Percentiles rank a stretch among this genome's conserved stretches.
These are phyloP conservation scores for Plenodomus biglobosus DNA, from an alignment of 2,329 filamentous ascomycete genomes.

Conservation along the genomic window DNA sequence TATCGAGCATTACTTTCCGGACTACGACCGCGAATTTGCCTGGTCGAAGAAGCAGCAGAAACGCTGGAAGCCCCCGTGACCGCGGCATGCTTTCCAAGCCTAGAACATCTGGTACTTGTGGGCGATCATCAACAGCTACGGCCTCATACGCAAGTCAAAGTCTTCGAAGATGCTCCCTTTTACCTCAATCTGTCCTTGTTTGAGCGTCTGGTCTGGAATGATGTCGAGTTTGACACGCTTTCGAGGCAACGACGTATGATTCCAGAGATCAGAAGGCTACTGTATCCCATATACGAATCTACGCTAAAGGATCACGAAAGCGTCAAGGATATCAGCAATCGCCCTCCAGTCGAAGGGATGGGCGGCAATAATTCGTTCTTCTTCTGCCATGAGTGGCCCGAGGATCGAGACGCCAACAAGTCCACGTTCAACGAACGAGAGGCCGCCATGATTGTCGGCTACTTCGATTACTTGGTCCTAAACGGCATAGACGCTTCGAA, in stretches of 20 bases:
- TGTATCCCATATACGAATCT: conserved; percentile 63
- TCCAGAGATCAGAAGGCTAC: conserved; percentile 64
- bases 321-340: conserved; percentile 51
- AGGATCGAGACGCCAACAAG: conserved; percentile 62
- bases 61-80: conserved; percentile 66
- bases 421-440: conserved; percentile 72
- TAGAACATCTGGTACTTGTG: conserved; percentile 68
- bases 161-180: conserved; percentile 63
- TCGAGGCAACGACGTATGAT: conserved; percentile 72
- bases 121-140: conserved; percentile 81
- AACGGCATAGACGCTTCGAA: conserved; percentile 63
- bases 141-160: conserved; percentile 65
- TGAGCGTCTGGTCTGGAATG: conserved; percentile 70
- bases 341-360: conserved; percentile 63
- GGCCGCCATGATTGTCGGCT: conserved; percentile 72
- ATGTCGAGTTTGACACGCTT: conserved; percentile 65
- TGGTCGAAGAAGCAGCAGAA: conserved; percentile 82
- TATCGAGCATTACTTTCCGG: conserved; percentile 71
- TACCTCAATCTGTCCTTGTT: conserved; percentile 76
- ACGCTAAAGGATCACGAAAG: conserved; percentile 59
- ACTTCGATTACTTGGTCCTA: conserved; percentile 70
- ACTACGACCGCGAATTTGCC: conserved; percentile 65
- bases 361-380: conserved; percentile 62
- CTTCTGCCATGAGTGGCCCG: conserved; percentile 66
- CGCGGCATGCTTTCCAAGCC: conserved; percentile 60